Evolutionary conservation across 306 rosid genomes (phyloP).

Genomic region (Hippophae rhamnoides): DNA sequence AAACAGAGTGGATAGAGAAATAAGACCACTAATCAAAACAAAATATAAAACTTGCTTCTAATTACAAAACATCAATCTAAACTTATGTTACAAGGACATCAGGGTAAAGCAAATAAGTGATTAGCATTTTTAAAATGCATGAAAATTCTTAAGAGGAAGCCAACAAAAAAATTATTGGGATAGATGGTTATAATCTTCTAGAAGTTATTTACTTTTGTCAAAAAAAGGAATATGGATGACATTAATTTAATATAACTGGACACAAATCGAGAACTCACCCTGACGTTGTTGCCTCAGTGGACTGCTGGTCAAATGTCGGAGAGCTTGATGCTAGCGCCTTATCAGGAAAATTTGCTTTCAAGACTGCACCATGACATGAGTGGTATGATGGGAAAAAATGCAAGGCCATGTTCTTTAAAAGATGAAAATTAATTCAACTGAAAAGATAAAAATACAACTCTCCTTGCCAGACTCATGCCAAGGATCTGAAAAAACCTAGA

Average conservation of each 20-base stretch:
- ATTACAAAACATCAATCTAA: background rate
- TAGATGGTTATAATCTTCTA: background rate
- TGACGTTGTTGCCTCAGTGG: conserved; percentile 64
- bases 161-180: background rate
- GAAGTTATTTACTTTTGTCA: background rate
- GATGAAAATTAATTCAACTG: background rate
- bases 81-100: background rate
- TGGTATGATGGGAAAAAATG: background rate
- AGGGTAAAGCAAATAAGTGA: background rate
- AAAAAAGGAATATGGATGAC: background rate
- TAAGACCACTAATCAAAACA: conserved; percentile 15
- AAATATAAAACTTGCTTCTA: background rate
- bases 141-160: too few relatives aligned
- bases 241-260: background rate
- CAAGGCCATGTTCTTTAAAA: conserved; percentile 5
- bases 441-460: background rate
- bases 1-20: conserved; percentile 24
- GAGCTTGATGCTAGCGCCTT: conserved; percentile 56
- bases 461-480: background rate
- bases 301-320: conserved; percentile 56
- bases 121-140: too few relatives aligned
- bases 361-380: conserved; percentile 34
- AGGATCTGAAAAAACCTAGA: too few relatives aligned
- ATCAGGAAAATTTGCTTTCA: conserved; percentile 66
- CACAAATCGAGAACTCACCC: conserved; percentile 43